phyloP scores from a whole-genome alignment of 306 rosid species.

The Fragaria iinumae region DNA sequence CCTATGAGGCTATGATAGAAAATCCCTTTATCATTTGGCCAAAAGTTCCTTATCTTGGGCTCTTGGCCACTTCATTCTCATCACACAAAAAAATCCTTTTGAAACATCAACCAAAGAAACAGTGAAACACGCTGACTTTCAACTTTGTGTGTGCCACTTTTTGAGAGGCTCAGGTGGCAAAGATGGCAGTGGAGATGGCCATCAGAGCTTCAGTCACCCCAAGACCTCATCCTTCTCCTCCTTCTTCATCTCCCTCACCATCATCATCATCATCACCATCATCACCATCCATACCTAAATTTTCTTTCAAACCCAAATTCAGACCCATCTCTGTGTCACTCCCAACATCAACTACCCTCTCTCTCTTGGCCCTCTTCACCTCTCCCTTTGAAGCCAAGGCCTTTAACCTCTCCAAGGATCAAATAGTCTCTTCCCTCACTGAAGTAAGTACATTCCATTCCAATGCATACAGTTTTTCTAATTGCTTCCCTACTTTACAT shows the following conservation, averaged over 20 bases:
- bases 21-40: conserved; percentile 13
- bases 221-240: conserved; percentile 38
- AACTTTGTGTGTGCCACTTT: not conserved
- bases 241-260: conserved; percentile 11
- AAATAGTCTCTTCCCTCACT: conserved; percentile 72
- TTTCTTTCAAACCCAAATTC: conserved; percentile 36
- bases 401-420: conserved; percentile 64
- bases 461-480: not conserved
- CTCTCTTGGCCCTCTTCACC: conserved; percentile 68
- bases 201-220: conserved; percentile 62
- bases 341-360: conserved; percentile 63
- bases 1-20: not conserved
- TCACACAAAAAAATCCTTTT: conserved; percentile 22
- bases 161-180: conserved; percentile 19
- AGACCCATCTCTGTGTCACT: conserved; percentile 50
- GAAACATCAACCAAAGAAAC: conserved; percentile 5
- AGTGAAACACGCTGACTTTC: not conserved
- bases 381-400: conserved; percentile 68
- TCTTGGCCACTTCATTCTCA: conserved; percentile 48
- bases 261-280: not conserved
- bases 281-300: conserved; percentile 27
- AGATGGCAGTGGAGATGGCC: conserved; percentile 56
- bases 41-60: conserved; percentile 27
- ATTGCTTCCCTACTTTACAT: not conserved
- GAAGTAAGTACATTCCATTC: conserved; percentile 35